Evolutionary conservation across 176 grass and related monocot genomes (phyloP).

Genomic region (Pontederia crassipes): DNA sequence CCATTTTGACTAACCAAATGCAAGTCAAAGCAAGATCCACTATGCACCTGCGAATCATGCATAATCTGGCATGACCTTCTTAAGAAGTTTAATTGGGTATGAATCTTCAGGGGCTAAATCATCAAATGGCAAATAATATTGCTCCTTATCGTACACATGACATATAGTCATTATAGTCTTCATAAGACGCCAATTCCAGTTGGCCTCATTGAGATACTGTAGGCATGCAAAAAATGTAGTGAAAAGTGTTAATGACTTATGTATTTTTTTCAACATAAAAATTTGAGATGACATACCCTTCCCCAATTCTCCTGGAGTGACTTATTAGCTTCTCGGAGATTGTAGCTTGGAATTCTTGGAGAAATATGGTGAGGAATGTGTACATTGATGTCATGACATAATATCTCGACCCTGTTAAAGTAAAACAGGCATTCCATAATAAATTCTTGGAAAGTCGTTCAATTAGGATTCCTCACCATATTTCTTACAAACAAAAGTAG

Average conservation of each 20-base stretch:
- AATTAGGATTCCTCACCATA: too few relatives aligned
- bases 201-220: constrained; percentile 87
- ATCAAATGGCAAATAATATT: constrained; percentile 76
- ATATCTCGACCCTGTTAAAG: constrained; percentile 78
- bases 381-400: constrained; percentile 98
- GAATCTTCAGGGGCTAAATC: constrained; percentile 64
- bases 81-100: constrained; percentile 71
- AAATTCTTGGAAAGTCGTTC: too few relatives aligned
- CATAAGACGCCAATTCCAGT: constrained; percentile 97
- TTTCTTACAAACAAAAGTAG: not conserved
- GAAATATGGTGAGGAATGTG: constrained; percentile 97
- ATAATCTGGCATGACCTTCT: constrained; percentile 75
- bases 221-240: constrained; percentile 20
- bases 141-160: constrained; percentile 87
- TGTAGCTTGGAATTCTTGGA: constrained; percentile 92
- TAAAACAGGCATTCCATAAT: not conserved
- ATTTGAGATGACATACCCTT: constrained; percentile 40
- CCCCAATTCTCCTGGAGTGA: constrained; percentile 89
- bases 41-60: constrained; percentile 30
- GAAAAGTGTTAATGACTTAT: not conserved
- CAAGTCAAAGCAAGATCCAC: too few relatives aligned
- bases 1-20: too few relatives aligned
- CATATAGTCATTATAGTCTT: constrained; percentile 95
- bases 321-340: constrained; percentile 56
- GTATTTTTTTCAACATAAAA: constrained; percentile 7